These are phyloP conservation scores for Pseudogymnoascus pannorum DNA, from an alignment of 2,329 filamentous ascomycete species.

Conservation along the genomic window DNA sequence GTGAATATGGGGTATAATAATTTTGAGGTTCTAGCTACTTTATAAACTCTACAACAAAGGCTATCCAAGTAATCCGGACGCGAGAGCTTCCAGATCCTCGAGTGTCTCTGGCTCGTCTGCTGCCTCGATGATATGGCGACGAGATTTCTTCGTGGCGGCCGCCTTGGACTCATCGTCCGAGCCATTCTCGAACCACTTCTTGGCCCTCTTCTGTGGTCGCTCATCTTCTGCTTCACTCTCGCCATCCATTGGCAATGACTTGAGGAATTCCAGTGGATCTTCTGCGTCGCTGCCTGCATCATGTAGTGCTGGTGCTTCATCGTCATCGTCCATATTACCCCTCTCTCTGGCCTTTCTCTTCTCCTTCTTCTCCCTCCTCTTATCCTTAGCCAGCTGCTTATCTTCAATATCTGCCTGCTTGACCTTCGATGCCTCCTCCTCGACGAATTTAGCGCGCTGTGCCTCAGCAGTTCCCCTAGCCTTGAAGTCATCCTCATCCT, in stretches of 20 bases:
- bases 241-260: slow-evolving; percentile 47
- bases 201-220: slow-evolving; percentile 54
- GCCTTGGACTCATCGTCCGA: slow-evolving; percentile 40
- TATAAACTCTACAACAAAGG: slow-evolving; percentile 3
- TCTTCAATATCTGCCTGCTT: slow-evolving; percentile 71
- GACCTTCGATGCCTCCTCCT: slow-evolving; percentile 65
- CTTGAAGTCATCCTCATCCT: slow-evolving; percentile 74
- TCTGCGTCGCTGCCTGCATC: slow-evolving; percentile 38
- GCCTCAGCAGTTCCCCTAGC: slow-evolving; percentile 66
- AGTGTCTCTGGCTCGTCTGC: slow-evolving; percentile 67
- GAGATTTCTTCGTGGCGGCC: slow-evolving; percentile 31
- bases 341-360: slow-evolving; percentile 63
- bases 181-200: slow-evolving; percentile 74
- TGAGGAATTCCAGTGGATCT: slow-evolving; percentile 50
- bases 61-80: slow-evolving; percentile 59
- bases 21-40: slow-evolving; percentile 5
- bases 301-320: slow-evolving; percentile 22
- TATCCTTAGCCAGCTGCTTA: slow-evolving; percentile 72
- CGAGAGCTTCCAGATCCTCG: slow-evolving; percentile 71
- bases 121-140: slow-evolving; percentile 50
- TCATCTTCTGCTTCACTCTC: slow-evolving; percentile 35
- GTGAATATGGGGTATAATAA: slow-evolving; percentile 5
- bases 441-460: slow-evolving; percentile 71
- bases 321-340: slow-evolving; percentile 40
- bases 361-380: slow-evolving; percentile 67